Evolutionary conservation across 148 eudicot species (phyloP).

Genomic region (Salicornia ramosissima): DNA sequence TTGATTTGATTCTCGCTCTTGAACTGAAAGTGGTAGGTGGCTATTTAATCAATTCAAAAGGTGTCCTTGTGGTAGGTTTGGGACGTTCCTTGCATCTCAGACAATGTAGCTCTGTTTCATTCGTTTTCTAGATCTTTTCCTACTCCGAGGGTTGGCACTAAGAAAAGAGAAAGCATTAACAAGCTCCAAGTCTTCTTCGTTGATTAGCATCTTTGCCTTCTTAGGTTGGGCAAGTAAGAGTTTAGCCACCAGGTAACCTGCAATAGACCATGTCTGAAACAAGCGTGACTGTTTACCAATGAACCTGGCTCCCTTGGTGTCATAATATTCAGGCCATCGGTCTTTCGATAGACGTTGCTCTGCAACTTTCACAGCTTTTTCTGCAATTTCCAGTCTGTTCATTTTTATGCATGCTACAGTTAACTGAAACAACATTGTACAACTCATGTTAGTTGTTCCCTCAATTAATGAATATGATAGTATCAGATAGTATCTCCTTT

Average conservation of each 20-base stretch:
- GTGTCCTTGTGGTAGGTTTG: neutral
- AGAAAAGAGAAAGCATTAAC: conserved; percentile 60
- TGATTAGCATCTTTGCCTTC: conserved; percentile 61
- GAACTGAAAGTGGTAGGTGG: neutral
- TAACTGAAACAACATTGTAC: conserved; percentile 41
- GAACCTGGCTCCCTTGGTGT: conserved; percentile 70
- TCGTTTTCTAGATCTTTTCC: conserved; percentile 50
- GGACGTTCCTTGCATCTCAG: conserved; percentile 22
- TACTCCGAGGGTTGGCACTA: conserved; percentile 46
- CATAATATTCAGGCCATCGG: conserved; percentile 88
- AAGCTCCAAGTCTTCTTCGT: conserved; percentile 63
- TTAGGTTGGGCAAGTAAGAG: conserved; percentile 65
- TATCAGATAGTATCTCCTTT: too few relatives aligned
- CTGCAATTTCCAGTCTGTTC: conserved; percentile 73
- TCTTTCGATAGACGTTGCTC: conserved; percentile 68
- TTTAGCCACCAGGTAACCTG: conserved; percentile 82
- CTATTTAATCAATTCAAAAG: conserved; percentile 6
- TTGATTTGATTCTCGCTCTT: neutral
- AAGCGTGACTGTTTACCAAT: conserved; percentile 79
- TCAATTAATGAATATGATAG: neutral
- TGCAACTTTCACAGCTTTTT: conserved; percentile 62
- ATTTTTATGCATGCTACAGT: conserved; percentile 89
- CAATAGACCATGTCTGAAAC: conserved; percentile 85
- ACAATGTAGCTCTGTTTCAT: conserved; percentile 51
- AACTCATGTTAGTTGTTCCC: conserved; percentile 15